Evolutionary conservation across 495 filamentous ascomycete species (phyloP).

Genomic region (Lasiosphaeria miniovina): DNA sequence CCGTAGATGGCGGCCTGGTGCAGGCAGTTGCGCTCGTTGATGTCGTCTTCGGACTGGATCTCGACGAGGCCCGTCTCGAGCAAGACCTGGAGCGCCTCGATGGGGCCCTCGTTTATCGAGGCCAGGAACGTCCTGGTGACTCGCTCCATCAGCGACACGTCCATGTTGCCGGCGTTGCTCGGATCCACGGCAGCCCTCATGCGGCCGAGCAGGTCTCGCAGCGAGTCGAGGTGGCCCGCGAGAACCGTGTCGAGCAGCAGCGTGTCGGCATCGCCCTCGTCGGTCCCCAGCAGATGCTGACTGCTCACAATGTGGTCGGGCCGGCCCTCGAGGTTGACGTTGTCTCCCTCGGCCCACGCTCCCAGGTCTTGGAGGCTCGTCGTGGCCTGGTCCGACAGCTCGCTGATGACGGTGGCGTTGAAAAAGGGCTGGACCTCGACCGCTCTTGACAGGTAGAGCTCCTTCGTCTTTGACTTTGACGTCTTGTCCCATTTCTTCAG

Average conservation of each 20-base stretch:
- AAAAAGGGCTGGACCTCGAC: slow-evolving; percentile 98
- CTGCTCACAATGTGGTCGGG: slow-evolving; percentile 62
- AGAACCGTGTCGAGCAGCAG: slow-evolving; percentile 85
- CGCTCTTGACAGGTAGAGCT: slow-evolving; percentile 90
- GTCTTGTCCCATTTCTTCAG: slow-evolving; percentile 99
- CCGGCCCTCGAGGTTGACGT: slow-evolving; percentile 71
- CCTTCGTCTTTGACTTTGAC: slow-evolving; percentile 97
- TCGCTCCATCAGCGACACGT: slow-evolving; percentile 56
- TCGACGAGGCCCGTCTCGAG: slow-evolving; percentile 80
- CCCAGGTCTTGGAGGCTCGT: slow-evolving; percentile 88
- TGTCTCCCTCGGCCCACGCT: slow-evolving; percentile 94
- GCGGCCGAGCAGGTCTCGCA: slow-evolving; percentile 50
- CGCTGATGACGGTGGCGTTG: slow-evolving; percentile 92
- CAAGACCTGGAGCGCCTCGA: slow-evolving; percentile 69
- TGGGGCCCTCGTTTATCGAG: slow-evolving; percentile 79
- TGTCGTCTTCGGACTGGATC: slow-evolving; percentile 86
- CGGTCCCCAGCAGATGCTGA: slow-evolving; percentile 61
- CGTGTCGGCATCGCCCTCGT: slow-evolving; percentile 83
- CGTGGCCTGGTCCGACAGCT: slow-evolving; percentile 92
- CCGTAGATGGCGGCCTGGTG: slow-evolving; percentile 94
- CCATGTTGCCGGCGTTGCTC: slow-evolving; percentile 31
- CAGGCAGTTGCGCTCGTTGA: slow-evolving; percentile 93
- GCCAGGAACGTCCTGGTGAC: slow-evolving; percentile 86
- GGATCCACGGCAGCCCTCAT: slow-evolving; percentile 43
- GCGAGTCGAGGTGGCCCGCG: slow-evolving; percentile 61